These are phyloP conservation scores for Actinomortierella ambigua DNA, from an alignment of 371 early-diverging fungal species.

Conservation along the genomic window DNA sequence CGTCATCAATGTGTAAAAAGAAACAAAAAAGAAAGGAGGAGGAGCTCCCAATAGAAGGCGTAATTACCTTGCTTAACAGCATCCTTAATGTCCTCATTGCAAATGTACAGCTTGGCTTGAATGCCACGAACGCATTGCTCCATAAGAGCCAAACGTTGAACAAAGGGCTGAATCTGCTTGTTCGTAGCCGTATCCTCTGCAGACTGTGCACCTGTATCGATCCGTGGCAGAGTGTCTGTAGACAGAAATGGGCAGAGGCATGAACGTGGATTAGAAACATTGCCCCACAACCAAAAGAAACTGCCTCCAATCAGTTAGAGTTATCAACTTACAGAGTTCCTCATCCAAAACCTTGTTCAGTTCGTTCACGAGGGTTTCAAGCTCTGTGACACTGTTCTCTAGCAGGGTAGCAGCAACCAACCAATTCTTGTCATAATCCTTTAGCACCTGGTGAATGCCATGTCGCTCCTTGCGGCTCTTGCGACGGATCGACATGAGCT, in stretches of 20 bases:
- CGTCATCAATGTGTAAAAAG: background rate
- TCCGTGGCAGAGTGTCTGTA: constrained; percentile 39
- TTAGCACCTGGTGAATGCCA: constrained; percentile 36
- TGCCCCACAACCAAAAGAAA: no score
- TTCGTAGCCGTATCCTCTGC: constrained; percentile 21
- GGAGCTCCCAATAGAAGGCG: background rate
- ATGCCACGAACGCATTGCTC: constrained; percentile 50
- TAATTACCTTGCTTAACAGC: constrained; percentile 27
- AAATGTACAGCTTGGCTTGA: constrained; percentile 51
- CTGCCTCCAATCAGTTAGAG: background rate
- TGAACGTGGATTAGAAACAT: no score
- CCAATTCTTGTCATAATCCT: constrained; percentile 51
- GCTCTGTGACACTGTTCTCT: constrained; percentile 36
- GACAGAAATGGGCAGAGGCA: no score
- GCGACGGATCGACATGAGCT: constrained; percentile 46
- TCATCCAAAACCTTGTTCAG: constrained; percentile 45
- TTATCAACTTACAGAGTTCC: constrained; percentile 40
- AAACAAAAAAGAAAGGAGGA: background rate
- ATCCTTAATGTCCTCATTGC: constrained; percentile 49
- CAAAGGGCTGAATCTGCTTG: constrained; percentile 39
- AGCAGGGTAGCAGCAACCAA: constrained; percentile 38
- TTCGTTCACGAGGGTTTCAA: constrained; percentile 40
- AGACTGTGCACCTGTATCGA: constrained; percentile 36
- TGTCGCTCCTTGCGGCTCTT: constrained; percentile 45
- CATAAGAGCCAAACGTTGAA: constrained; percentile 45